Percentiles rank a stretch among this genome's conserved stretches.
Conservation (phyloP, 2,329 filamentous ascomycete genomes). For the Nothopassalora personata region DNA sequence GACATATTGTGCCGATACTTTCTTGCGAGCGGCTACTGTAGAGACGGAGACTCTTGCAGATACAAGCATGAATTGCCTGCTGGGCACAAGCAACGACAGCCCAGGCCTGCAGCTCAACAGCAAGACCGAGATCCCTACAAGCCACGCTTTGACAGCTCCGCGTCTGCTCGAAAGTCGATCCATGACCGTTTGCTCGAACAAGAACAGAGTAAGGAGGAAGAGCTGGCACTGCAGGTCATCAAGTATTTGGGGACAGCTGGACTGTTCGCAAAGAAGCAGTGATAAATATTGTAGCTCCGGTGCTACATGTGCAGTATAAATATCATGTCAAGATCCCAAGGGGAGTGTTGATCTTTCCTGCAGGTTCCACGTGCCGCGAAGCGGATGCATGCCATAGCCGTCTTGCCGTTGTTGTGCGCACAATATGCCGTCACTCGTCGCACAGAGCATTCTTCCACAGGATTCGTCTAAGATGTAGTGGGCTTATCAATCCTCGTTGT, state of each 20-base stretch:
- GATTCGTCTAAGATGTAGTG: too few relatives aligned
- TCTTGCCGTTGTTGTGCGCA: too few relatives aligned
- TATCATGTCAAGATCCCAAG: neutral
- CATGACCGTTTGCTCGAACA: conserved; percentile 38
- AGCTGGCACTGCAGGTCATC: conserved; percentile 41
- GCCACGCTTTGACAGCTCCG: conserved; percentile 10
- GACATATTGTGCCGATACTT: conserved; percentile 29
- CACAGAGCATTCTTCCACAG: too few relatives aligned
- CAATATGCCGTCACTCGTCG: too few relatives aligned
- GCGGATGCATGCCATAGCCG: too few relatives aligned
- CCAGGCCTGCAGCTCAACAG: neutral
- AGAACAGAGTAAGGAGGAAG: conserved; percentile 40
- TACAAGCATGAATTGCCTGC: conserved; percentile 30
- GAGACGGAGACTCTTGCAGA: conserved; percentile 30
- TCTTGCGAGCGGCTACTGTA: conserved; percentile 28
- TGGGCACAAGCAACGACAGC: neutral
- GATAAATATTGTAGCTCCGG: neutral
- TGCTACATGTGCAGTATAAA: neutral
- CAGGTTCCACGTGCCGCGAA: neutral
- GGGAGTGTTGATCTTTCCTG: neutral
- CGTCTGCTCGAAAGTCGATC: conserved; percentile 16
- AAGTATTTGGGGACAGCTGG: conserved; percentile 42
- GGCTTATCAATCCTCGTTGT: too few relatives aligned
- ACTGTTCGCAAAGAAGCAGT: conserved; percentile 30
- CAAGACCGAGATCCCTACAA: neutral